Evolutionary conservation across 1,284 basidiomycete genomes (phyloP), one percentile per base, ranked within the genome.

Genomic region (Tilletia caries): DNA sequence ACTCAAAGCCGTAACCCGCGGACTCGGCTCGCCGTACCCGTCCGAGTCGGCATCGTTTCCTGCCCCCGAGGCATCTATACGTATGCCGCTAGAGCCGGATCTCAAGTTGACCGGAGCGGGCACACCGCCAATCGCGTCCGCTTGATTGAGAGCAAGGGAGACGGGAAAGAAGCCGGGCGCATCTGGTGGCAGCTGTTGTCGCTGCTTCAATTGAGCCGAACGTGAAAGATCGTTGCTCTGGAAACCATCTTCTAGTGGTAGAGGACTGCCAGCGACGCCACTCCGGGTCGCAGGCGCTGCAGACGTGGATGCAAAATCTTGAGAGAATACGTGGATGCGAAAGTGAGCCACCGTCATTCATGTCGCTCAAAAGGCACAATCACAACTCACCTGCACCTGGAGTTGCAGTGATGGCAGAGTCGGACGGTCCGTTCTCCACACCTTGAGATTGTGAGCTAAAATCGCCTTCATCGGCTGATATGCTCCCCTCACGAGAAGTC

Each of bases 31-130:
- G 3, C 71, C 78, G 37, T 79, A 79, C 2, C 70, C 74, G 44
- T 78, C 76, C 23, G 77, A 78, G 43, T 79, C 78, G 23, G 54
- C 67, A 43, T 73, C 72, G n/a, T 52, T 46, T 12, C 41, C 37
- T 18, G 18, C 46, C 4, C 41, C 41, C 12, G 33, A n/a, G 18
- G 33, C 32, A 64, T 25, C 58, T 34, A 8, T 5, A 15, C 52
- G n/a, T 6, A 15, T 23, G 15, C 25, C 23, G 13, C n/a, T 54
- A 2, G 6, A 6, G 13, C 12, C 25, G 6, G 52, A 13, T 15
- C 29, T 54, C n/a, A 54, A 23, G 27, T 54, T 68, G 50, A 32
- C 1, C 41, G 67, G 33, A n/a, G 58, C 32, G 20, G 58, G 4
- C 15, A 41, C 33, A 1, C 50, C 60, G 25, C 43, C 64, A 27